Conservation (phyloP, 1,284 basidiomycete genomes). For the Thelephora terrestris region DNA sequence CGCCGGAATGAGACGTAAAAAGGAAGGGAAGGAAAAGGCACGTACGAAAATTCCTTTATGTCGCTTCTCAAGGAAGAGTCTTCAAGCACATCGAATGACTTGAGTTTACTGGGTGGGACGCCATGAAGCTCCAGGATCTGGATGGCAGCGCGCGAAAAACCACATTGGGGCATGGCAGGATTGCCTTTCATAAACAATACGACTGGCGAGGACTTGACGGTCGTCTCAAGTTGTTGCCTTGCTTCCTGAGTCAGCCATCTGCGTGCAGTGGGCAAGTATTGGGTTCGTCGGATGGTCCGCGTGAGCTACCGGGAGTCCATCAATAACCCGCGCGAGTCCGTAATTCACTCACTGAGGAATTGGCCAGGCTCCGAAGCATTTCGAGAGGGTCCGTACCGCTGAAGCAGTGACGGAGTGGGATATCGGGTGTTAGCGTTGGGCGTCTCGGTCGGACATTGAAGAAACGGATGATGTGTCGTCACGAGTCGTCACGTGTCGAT, state of each 20-base stretch:
- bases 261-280: constrained; percentile 13
- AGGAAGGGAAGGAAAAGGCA: constrained; percentile 3
- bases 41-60: constrained; percentile 95
- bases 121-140: constrained; percentile 88
- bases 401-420: not conserved
- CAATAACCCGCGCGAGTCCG: not conserved
- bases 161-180: constrained; percentile 62
- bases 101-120: constrained; percentile 70
- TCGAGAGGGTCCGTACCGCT: not conserved
- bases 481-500: not conserved
- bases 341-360: not conserved
- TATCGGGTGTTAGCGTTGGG: not conserved
- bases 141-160: constrained; percentile 89
- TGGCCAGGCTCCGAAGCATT: not conserved
- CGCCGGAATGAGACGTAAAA: constrained; percentile 10
- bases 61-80: constrained; percentile 75
- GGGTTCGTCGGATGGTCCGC: constrained; percentile 1
- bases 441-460: not conserved
- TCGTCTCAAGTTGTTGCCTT: constrained; percentile 40
- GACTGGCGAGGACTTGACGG: constrained; percentile 62
- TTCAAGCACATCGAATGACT: constrained; percentile 85
- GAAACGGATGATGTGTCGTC: not conserved
- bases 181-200: constrained; percentile 95
- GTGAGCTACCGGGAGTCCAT: constrained; percentile 3
- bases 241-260: constrained; percentile 37